Base-by-base conservation (phyloP, 2,329 filamentous ascomycete species). In the Canariomyces notabilis region DNA sequence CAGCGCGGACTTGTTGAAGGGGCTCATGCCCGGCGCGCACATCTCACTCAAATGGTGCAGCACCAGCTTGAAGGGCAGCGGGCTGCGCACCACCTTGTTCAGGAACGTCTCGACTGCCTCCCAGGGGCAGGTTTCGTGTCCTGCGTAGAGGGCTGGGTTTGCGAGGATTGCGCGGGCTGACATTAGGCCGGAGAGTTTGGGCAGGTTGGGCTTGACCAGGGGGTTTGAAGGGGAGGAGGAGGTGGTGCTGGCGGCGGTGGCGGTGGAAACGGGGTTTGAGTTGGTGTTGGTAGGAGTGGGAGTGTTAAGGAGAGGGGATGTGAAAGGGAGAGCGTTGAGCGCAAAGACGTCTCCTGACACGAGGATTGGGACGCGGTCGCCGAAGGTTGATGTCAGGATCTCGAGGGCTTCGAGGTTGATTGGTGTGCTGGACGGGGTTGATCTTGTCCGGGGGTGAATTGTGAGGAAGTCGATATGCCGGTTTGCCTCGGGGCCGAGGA, bases 311-410 rank as follows among this genome's bases (percentile, higher is more conserved):
- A 67, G 50, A 49, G 64, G 63, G 20, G 65, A 64, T 33, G 63
- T 61, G 39, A 76, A 72, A 11, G 75, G 75, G 20, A 80, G 65
- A 9, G 69, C 57, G 41, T 64, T 63, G 41, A 83, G 67, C 22
- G 79, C 74, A 55, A 84, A 85, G 16, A 85, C 76, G 55, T 87
- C 83, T 14, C 83, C 83, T n/a, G 83, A 86, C 3, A 83, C 74
- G 6, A 87, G 67, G 31, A 85, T 72, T 0, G 82, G 83, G 0
- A 86, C 69, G n/a, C 66, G 69, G 40, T 68, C 59, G 40, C 76
- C 65, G 59, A 76, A 75, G 52, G 70, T 74, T 12, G 70, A 64
- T 2, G 74, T 75, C 9, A 85, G 65, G 11, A 76, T 63, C 40
- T 73, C 70, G 8, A 87, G 76, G 0, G 82, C 77, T 33, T 80